Evolutionary conservation across 2,329 filamentous ascomycete species (phyloP), one percentile per base, ranked within the genome.

Genomic region (Macrophomina pseudophaseolina): DNA sequence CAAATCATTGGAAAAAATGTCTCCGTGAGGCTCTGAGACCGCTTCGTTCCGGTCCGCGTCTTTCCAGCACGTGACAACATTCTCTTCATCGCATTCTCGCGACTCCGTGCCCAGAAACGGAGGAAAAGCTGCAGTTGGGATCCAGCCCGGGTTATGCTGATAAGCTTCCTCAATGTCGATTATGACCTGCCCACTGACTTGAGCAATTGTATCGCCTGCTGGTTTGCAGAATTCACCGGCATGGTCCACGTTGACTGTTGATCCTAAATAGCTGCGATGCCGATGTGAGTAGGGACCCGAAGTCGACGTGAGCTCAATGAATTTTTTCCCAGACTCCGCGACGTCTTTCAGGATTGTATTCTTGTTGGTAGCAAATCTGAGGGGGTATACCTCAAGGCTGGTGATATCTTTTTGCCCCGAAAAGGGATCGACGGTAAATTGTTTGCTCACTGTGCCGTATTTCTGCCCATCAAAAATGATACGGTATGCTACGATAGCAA

Each of bases 171-270:
- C 54, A 62, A 74, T 72, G 58, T 75, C 72, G 5, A 75, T 67
- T 46, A 75, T 70, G 11, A 74, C 70, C 1, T 71, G 68, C 40
- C 72, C 70, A 28, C 72, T 67, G 56, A 75, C 69, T 48, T 71
- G 66, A 44, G 72, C 70, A 1, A 70, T 48, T 30, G 65, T 64
- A 14, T 65, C 56, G 1, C 38, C 33, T 8, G 38, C 35, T 9
- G 59, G 32, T 30, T 44, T 42, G 5, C 68, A 33, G 32, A 46
- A 35, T 2, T 59, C 11, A 11, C 33, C 33, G 4, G 33, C 33
- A 9, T 53, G 38, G 18, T 51, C 32, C n/a, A 30, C 12, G 9
- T 40, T 54, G 5, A 56, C 9, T 12, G 63, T 65, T 16, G 18
- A n/a, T 12, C 63, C 63, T 16, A 23, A n/a, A 28, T 65, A 65